A percentile compares a stretch with the other conserved stretches of the same genome.
Conservation (phyloP, 768 basidiomycete genomes). For the Cystofilobasidium macerans region DNA sequence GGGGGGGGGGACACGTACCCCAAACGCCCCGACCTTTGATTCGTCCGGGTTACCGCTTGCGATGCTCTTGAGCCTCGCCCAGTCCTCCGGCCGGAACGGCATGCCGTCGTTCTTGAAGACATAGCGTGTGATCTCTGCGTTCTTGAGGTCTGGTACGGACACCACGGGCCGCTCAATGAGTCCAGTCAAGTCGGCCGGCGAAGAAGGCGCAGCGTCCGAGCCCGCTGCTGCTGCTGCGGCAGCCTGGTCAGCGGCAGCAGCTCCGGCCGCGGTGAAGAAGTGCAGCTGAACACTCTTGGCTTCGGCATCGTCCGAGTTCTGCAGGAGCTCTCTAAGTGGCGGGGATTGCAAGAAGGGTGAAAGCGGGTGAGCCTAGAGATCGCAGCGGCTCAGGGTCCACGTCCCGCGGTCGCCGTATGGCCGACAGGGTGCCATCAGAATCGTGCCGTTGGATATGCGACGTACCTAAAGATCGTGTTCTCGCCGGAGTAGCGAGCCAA, state of each 20-base stretch:
- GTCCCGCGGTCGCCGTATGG: too few species aligned
- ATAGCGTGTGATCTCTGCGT: constrained; percentile 58
- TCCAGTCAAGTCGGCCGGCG: background rate
- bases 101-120: constrained; percentile 74
- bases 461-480: constrained; percentile 48
- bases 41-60: constrained; percentile 92
- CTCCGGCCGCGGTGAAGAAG: constrained; percentile 32
- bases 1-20: constrained; percentile 43
- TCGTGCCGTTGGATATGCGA: background rate
- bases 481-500: constrained; percentile 91
- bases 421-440: background rate
- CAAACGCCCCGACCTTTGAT: constrained; percentile 90
- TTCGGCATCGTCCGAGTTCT: constrained; percentile 53
- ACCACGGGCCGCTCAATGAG: background rate
- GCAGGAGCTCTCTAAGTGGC: constrained; percentile 59
- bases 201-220: background rate
- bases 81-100: constrained; percentile 71
- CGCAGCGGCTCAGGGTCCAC: too few species aligned
- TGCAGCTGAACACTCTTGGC: constrained; percentile 30
- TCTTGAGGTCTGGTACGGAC: constrained; percentile 16
- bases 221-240: background rate
- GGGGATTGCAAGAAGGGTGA: too few species aligned
- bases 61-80: constrained; percentile 84
- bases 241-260: constrained; percentile 28
- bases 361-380: too few species aligned